These are phyloP conservation scores for Chondrus crispus DNA, from an alignment of 23 red algal genomes.

Conservation along the genomic window DNA sequence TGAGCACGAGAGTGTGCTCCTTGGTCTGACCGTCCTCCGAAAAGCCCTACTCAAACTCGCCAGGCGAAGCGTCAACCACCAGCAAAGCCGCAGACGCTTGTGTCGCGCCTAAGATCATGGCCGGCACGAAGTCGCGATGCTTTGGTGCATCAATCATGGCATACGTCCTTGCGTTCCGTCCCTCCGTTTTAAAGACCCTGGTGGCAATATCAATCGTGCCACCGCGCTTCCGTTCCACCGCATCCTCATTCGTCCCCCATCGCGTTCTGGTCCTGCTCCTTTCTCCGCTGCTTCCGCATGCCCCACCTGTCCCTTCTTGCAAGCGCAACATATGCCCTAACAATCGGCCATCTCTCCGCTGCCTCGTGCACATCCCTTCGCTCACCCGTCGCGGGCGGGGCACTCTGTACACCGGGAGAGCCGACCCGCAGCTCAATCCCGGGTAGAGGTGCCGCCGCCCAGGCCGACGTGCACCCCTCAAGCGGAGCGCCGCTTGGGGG, in stretches of 20 bases:
- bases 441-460: too few species aligned
- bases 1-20: constrained; percentile 86
- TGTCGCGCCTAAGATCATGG: constrained; percentile 92
- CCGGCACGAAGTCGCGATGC: constrained; percentile 94
- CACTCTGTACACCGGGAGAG: too few species aligned
- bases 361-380: too few species aligned
- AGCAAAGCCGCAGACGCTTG: constrained; percentile 87
- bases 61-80: constrained; percentile 81
- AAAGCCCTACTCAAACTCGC: constrained; percentile 96
- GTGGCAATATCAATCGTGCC: constrained; percentile 96
- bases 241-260: constrained; percentile 91
- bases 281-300: not conserved
- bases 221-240: constrained; percentile 88
- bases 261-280: not conserved
- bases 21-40: constrained; percentile 89
- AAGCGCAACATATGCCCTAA: too few species aligned
- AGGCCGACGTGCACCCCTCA: too few species aligned
- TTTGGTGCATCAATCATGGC: constrained; percentile 95
- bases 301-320: too few species aligned
- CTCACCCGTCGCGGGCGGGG: too few species aligned
- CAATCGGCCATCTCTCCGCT: too few species aligned
- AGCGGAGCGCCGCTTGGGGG: too few species aligned
- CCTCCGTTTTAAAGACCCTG: constrained; percentile 66
- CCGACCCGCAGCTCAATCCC: too few species aligned
- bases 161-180: constrained; percentile 61